Evolutionary conservation across 148 eudicot species (phyloP).

Genomic region (Diospyros kaki): DNA sequence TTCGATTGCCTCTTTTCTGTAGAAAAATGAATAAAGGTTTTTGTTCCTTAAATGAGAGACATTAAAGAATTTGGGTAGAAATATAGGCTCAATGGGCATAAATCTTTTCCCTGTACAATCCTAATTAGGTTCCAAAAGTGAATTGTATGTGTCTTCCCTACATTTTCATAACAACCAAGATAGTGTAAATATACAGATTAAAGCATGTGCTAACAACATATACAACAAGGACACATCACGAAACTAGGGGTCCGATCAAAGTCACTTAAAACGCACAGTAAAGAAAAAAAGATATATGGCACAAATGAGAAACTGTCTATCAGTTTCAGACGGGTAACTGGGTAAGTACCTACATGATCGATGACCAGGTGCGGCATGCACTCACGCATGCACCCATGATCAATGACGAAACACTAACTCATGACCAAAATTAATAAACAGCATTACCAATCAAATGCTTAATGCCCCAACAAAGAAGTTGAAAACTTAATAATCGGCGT

Average conservation of each 20-base stretch:
- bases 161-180: neutral
- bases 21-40: neutral
- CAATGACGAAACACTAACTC: too few species aligned
- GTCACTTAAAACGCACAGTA: neutral
- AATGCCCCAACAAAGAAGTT: too few species aligned
- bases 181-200: neutral
- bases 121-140: neutral
- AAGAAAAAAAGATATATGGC: neutral
- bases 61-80: neutral
- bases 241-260: neutral
- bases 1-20: neutral
- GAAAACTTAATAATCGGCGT: too few species aligned
- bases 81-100: neutral
- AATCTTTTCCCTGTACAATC: neutral
- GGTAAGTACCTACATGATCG: too few species aligned
- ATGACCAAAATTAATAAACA: too few species aligned
- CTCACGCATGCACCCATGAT: too few species aligned
- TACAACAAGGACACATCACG: too few species aligned
- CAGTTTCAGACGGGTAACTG: too few species aligned
- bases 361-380: too few species aligned
- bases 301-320: too few species aligned
- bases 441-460: too few species aligned
- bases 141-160: neutral
- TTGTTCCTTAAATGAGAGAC: neutral
- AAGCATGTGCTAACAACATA: neutral